Base-by-base conservation (phyloP, 805 yeast genomes). In the Barnettozyma vustinii region DNA sequence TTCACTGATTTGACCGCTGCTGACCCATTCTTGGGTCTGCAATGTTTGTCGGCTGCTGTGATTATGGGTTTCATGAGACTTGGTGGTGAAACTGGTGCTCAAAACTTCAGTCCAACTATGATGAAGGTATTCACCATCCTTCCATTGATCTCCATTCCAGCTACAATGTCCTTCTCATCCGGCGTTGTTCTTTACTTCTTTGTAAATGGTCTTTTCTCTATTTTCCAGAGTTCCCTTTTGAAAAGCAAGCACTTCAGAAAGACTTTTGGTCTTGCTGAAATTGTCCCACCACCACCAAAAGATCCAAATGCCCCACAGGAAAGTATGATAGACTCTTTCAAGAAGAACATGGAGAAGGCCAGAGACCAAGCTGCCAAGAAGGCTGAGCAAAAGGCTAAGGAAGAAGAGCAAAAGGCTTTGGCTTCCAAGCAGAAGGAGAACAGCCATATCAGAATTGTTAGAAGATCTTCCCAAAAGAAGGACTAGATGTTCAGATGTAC, bases 31-130 rank as follows among this genome's bases (percentile, higher is more conserved):
- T 70, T 87, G 48, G 97, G 96, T 4, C 73, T 92, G 53, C 98
- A 91, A 63, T 67, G 84, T 40, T 68, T 89, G 40, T 82, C 98
- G 15, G 96, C 97, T 10, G 75, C 80, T 23, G 75, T 84, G 23
- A 86, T 90, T 52, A 77, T 87, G 47, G 74, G 80, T 1, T 84
- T 92, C 58, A 81, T 92, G 66, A 80, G 81, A 64, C 70, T 82
- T 41, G 98, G 97, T 52, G 97, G 97, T 56, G 97, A 92, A 64
- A 85, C 94, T 12, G 97, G 96, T 45, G 83, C 87, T 33, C 80
- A 76, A 46, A 76, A 74, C 46, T 73, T 85, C 68, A 71, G 79
- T 52, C 85, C 88, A 1, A 75, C 75, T 39, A 75, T 83, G 80
- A 80, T 79, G 68, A 84, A 81, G 59, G 65, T 85, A 20, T 77